Conservation (phyloP, 2,329 filamentous ascomycete genomes). For the Aspergillus jensenii region DNA sequence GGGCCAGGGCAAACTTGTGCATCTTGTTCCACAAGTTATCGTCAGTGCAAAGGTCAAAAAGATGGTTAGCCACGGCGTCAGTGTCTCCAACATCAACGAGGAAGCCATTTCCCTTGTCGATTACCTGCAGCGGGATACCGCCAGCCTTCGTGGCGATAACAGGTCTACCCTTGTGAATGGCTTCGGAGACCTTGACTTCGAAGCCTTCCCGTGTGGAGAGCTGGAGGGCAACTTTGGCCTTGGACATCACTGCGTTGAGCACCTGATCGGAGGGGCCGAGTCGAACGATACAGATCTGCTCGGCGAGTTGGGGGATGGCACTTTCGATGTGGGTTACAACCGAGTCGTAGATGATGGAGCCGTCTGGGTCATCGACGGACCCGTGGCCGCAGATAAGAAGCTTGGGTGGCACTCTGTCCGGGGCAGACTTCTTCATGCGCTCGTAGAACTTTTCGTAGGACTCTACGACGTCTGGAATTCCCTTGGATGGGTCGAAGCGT, state of each 20-base stretch:
- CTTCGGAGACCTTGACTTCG: conserved; percentile 83
- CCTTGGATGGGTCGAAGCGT: conserved; percentile 81
- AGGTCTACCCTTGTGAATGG: conserved; percentile 75
- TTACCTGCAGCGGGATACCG: conserved; percentile 78
- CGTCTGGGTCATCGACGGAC: conserved; percentile 79
- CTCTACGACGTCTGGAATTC: conserved; percentile 74
- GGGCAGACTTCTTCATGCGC: conserved; percentile 52
- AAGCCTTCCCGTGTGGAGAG: conserved; percentile 81
- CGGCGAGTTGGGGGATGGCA: conserved; percentile 60
- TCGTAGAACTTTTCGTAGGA: conserved; percentile 71
- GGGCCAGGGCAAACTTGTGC: conserved; percentile 61
- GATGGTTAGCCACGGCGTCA: conserved; percentile 65
- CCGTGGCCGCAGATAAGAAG: conserved; percentile 77
- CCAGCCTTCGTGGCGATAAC: conserved; percentile 73
- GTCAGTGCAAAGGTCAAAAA: conserved; percentile 67
- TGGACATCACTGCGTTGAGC: conserved; percentile 72
- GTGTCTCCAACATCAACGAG: conserved; percentile 71
- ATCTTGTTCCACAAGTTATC: conserved; percentile 64
- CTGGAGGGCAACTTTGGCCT: conserved; percentile 72
- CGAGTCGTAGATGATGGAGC: conserved; percentile 68
- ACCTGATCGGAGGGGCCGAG: conserved; percentile 77
- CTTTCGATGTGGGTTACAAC: conserved; percentile 67
- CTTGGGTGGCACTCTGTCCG: conserved; percentile 61
- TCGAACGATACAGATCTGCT: conserved; percentile 72
- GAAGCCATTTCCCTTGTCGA: conserved; percentile 70